Percentiles rank a stretch among this genome's conserved stretches.
Evolutionary conservation across 129 eudicot genomes (phyloP).

Genomic region (Flaveria bidentis): DNA sequence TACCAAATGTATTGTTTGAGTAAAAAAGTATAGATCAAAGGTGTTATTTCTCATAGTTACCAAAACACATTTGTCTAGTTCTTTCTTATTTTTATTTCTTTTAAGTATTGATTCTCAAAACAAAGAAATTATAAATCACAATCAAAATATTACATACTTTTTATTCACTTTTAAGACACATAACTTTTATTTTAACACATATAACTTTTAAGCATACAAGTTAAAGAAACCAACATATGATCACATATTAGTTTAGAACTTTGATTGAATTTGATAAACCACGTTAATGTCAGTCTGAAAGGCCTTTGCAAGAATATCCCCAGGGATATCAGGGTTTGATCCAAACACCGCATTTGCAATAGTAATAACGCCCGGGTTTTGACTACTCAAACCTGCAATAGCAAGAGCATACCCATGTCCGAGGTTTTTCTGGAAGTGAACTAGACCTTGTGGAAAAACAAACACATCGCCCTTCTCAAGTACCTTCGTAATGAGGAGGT

Average conservation of each 20-base stretch:
- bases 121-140: background rate
- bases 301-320: slow-evolving; percentile 29
- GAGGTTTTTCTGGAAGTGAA: slow-evolving; percentile 39
- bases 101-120: no score
- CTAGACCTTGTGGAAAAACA: slow-evolving; percentile 42
- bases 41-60: no score
- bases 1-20: no score
- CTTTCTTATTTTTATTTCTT: no score
- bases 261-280: background rate
- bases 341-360: slow-evolving; percentile 33
- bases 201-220: background rate
- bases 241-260: background rate
- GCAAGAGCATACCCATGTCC: slow-evolving; percentile 33
- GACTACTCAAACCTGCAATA: slow-evolving; percentile 44
- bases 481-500: slow-evolving; percentile 22
- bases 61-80: no score
- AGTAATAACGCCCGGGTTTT: slow-evolving; percentile 40
- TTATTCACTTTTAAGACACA: slow-evolving; percentile 2
- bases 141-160: background rate
- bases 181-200: background rate
- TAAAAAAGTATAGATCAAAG: no score
- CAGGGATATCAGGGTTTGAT: slow-evolving; percentile 15
- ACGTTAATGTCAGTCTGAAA: slow-evolving; percentile 10
- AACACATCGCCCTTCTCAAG: slow-evolving; percentile 42
- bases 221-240: background rate